A percentile compares a stretch with the other conserved stretches of the same genome.
Evolutionary conservation across 192 early-diverging fungal species (phyloP).

Genomic region (Dissophora globulifera): DNA sequence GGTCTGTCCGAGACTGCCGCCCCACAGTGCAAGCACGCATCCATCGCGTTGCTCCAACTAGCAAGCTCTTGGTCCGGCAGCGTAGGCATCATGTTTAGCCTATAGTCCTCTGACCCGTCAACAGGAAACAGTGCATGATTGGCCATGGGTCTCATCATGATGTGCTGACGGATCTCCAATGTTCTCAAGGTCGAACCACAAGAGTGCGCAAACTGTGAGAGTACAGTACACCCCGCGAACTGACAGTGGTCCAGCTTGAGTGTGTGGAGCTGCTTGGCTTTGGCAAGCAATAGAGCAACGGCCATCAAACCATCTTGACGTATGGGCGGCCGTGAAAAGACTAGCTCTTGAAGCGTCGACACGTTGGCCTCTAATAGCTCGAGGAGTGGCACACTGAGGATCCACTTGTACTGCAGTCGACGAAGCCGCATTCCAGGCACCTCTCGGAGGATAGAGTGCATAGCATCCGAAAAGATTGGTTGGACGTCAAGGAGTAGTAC

Average conservation of each 20-base stretch:
- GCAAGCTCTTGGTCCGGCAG: no score
- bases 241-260: slow-evolving; percentile 22
- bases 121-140: slow-evolving; percentile 24
- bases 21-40: background rate
- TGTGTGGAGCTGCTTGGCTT: background rate
- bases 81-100: background rate
- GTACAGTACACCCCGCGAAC: slow-evolving; percentile 7
- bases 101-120: slow-evolving; percentile 23
- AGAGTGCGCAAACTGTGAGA: slow-evolving; percentile 10
- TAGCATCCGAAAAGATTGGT: slow-evolving; percentile 5
- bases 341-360: background rate
- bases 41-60: no score
- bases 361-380: slow-evolving; percentile 11
- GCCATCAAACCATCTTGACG: slow-evolving; percentile 16
- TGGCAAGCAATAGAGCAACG: slow-evolving; percentile 11
- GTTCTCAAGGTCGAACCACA: slow-evolving; percentile 18
- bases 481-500: slow-evolving; percentile 33
- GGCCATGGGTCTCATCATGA: background rate
- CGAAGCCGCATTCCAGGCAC: slow-evolving; percentile 31
- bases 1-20: background rate
- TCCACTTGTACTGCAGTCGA: slow-evolving; percentile 20
- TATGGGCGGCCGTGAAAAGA: slow-evolving; percentile 10
- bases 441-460: slow-evolving; percentile 18
- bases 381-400: slow-evolving; percentile 3
- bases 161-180: slow-evolving; percentile 24